Base-by-base conservation (phyloP, 1,284 basidiomycete species). In the Trametes hirsuta region DNA sequence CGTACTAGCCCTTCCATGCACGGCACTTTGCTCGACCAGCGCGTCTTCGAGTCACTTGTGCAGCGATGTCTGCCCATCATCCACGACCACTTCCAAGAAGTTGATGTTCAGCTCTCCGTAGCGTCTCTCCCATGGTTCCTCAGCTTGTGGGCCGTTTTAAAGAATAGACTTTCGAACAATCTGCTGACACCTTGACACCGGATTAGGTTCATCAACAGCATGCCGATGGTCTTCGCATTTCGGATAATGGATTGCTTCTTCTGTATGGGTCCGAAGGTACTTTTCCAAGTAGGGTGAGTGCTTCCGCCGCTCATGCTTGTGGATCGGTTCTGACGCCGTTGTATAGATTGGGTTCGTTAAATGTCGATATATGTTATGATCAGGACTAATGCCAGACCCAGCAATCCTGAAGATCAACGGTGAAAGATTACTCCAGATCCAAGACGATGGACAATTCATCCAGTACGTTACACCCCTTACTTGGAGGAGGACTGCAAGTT, bases 201-300 rank as follows among this genome's bases (percentile, higher is more conserved):
- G 40, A 9, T 14, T 47, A 93, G 94, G 65, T 96, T 89, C 75
- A 98, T 99, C 78, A 98, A 98, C 77, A 97, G 94, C 69, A 98
- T 99, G 95, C 97, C 97, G 0, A 93, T 99, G 87, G 90, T 99
- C 48, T 99, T 99, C 72, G 97, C 97, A 0, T 99, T 98, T 82
- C 87, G 97, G 47, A 95, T 99, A 71, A 94, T 98, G 2, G 97
- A 99, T 74, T 99, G 97, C 75, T 97, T 99, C 77, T 93, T 99
- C 79, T 96, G 96, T 65, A 98, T 98, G 94, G 97, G 97, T 0
- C 95, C 97, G 2, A 98, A 96, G 71, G 97, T 99, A 12, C 79
- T 99, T 47, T 99, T 99, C 81, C 97, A 99, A 84, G 90, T 97
- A 58, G 95, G 93, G 92, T 94, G 71, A 75, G 92, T 77, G 40